Base-by-base conservation (phyloP, 352 stramenopile genomes). In the Chrysophaeum taylorii region DNA sequence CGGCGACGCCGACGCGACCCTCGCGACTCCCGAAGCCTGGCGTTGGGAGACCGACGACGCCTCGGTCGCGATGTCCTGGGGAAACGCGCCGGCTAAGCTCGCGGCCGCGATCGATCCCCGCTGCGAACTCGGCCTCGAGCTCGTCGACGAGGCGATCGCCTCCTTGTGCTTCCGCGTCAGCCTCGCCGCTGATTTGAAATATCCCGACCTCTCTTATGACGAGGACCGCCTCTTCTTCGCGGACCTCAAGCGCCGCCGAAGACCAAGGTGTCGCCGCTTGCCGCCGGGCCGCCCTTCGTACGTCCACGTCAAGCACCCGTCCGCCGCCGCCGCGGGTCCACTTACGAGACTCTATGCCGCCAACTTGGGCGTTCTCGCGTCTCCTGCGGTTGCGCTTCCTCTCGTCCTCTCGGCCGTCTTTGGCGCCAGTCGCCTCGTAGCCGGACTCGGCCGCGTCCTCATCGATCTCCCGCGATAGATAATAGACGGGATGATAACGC, bases 121-220 rank as follows among this genome's bases (percentile, higher is more conserved):
- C 29, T 4, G 25, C 27, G 52, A 4, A 2, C 52, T 36, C 27
- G 52, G 52, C 52, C 12, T 25, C 27, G 52, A 63, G 52, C 7
- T 63, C 52, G 27, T 63, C 27, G 52, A 63, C 52, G 52, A 63
- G 52, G 52, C 52, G 27, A 63, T 63, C 52, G 52, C 52, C 9
- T 31, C 9, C 52, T 31, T 63, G 12, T 63, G 52, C 52, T 63
- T 41, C 52, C 27, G 33, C 7, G 4, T 25, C 2, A 15, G 2
- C 27, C 52, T 63, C 52, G 45, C 5, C 45, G 52, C 25, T 12
- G 52, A 9, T 12, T 7, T 15, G 27, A 25, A 25, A 2, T 63
- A 63, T 31, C 52, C 52, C 9, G 52, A 63, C 52, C 27, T 25
- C 27, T 41, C 27, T 31, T 63, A 63, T 31, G 52, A 63, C 52